Evolutionary conservation across 2,329 filamentous ascomycete genomes (phyloP).

Genomic region (Colletotrichum siamense): DNA sequence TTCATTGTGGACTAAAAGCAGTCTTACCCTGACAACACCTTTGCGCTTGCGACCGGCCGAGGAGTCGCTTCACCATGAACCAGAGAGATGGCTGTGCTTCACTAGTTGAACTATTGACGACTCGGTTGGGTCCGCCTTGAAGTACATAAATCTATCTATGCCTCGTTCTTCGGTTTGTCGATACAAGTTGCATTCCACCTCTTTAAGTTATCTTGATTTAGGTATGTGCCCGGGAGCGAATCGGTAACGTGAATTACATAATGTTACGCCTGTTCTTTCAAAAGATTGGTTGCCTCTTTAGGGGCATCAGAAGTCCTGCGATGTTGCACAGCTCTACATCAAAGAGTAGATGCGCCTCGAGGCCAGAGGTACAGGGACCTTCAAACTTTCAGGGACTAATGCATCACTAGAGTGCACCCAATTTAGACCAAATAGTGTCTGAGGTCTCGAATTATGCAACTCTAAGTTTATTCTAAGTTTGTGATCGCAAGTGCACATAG

Average conservation of each 20-base stretch:
- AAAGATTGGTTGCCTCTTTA: neutral
- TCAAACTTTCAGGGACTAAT: neutral
- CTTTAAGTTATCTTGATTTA: neutral
- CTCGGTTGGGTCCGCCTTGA: fast-evolving
- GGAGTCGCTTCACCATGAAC: neutral
- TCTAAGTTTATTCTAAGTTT: neutral
- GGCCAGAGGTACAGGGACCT: neutral
- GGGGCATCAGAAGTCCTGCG: neutral
- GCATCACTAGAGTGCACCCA: neutral
- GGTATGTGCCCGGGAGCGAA: neutral
- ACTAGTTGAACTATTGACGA: neutral
- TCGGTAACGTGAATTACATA: fast-evolving
- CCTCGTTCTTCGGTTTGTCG: neutral
- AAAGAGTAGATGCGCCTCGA: neutral
- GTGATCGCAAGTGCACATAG: neutral
- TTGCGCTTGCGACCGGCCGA: neutral
- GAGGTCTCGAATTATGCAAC: neutral
- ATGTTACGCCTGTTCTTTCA: neutral
- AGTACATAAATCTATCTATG: neutral
- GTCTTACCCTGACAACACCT: neutral
- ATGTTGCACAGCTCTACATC: neutral
- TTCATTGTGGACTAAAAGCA: neutral
- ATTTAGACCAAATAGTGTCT: neutral
- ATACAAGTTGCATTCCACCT: neutral
- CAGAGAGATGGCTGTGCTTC: neutral